Base-by-base conservation (phyloP, 2,329 filamentous ascomycete genomes). In the Aureobasidium sp. region DNA sequence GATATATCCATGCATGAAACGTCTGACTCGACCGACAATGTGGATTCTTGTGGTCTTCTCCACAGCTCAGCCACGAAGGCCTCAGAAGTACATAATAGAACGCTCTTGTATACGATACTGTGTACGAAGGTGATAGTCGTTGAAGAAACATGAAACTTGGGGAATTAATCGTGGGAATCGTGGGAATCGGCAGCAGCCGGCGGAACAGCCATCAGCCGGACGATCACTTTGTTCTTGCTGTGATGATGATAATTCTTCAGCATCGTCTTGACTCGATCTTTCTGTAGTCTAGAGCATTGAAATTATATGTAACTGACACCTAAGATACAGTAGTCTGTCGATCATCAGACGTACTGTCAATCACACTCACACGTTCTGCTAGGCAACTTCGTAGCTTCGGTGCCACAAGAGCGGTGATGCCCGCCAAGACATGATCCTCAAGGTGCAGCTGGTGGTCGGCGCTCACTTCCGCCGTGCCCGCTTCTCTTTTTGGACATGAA, bases 401-500 rank as follows among this genome's bases (percentile, higher is more conserved):
- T 15, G 21, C 34, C 9, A 25, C 27, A 9, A 37, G 21, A 34
- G 47, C 47, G 29, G 47, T 29, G 34, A 39, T 52, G 25, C 2
- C 34, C 37, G 53, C 53, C 53, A 57, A 58, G 54, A 29, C 27
- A 6, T 30, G 25, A 29, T 39, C 5, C 16, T 21, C 25, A 37
- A 48, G 10, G 54, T 25, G 13, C 15, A 27, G 32, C 5, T 16
- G 21, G 15, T 47, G 54, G 54, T 42, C 54, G 13, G n/a, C 16
- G 53, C 53, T 57, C 41, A 39, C 42, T 39, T 32, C 42, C 50
- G 50, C 21, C 36, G 11, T 42, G 50, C 9, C 50, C 36, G 29
- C 30, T 58, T 21, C 54, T 37, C 54, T 58, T 58, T 58, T n/a
- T 48, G 54, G 42, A 47, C 54, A 13, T 58, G 54, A 58, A 58